Evolutionary conservation across 306 rosid genomes (phyloP), one percentile per base, ranked within the genome.

Genomic region (Prinsepia uniflora): DNA sequence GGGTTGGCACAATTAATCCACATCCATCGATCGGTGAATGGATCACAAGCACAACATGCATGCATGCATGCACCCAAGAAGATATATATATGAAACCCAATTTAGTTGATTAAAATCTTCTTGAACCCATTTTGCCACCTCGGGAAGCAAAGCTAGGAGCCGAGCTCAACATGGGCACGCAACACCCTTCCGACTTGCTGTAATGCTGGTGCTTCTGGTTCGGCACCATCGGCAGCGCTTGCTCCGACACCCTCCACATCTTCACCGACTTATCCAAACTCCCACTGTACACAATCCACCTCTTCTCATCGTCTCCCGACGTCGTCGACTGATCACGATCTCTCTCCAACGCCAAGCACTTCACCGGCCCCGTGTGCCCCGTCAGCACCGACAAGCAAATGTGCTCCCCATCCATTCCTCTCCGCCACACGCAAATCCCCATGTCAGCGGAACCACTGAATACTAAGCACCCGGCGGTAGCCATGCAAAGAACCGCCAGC

Each of bases 181-280:
- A 66, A 0, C 44, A 20, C 3, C 58, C 70, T 12, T 57, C 81
- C 17, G 73, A 5, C 6, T 68, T 18, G 36, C 36, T 30, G 17
- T 15, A 56, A 22, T 68, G 73, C 11, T 20, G 76, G 4, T 67
- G 79, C 8, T 19, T 67, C 15, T 63, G 39, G 42, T 36, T 77
- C 6, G 56, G 82, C 17, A 22, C 60, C 60, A 30, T 0, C 0
- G 63, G 17, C 11, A 68, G 24, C 0, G 71, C 40, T 46, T 40
- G 79, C 64, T 91, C 99, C 7, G 85, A 76, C 10, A 88, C 89
- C 64, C 60, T 87, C 99, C 99, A 94, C 65, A 87, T 84, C 82
- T 94, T 94, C 13, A 94, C 97, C 0, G 97, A 89, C 81, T 91
- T 90, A 59, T 94, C 99, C 96, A 91, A 87, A 73, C 99, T 91